phyloP scores from a whole-genome alignment of 2,329 filamentous ascomycete genomes.

The Sclerotinia nivalis region DNA sequence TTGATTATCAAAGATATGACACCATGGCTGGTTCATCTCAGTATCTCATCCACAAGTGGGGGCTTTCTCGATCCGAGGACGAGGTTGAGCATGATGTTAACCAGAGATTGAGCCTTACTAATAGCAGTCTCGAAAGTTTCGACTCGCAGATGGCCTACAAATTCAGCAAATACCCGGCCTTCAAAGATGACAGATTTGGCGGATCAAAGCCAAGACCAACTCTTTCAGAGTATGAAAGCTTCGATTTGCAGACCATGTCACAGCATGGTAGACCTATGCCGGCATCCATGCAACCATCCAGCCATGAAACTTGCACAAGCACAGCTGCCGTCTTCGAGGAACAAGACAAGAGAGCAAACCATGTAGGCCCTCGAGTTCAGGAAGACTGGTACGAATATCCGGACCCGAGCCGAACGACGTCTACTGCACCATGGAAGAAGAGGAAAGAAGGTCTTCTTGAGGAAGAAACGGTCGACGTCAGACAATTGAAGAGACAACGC shows the following conservation, averaged over 20 bases:
- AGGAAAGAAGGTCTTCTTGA: neutral
- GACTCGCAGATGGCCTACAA: neutral
- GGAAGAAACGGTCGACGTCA: neutral
- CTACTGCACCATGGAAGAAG: neutral
- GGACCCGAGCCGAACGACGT: neutral
- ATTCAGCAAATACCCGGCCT: neutral
- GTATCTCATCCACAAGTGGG: neutral
- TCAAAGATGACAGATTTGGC: too few species aligned
- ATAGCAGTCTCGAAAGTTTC: neutral
- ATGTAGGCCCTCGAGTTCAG: too few species aligned
- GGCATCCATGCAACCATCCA: neutral
- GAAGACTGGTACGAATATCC: neutral
- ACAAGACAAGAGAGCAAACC: neutral
- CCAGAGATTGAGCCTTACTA: neutral
- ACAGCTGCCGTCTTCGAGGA: too few species aligned
- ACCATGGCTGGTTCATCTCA: neutral
- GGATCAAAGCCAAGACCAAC: neutral
- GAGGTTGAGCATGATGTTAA: neutral
- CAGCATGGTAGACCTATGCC: neutral
- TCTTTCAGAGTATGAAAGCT: neutral
- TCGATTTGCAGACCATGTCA: neutral
- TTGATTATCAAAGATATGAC: neutral
- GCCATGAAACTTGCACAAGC: accelerated
- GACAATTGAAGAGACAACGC: neutral
- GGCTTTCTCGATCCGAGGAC: neutral